Base-by-base conservation (phyloP, 257 asterid species). In the Penstemon newberryi region DNA sequence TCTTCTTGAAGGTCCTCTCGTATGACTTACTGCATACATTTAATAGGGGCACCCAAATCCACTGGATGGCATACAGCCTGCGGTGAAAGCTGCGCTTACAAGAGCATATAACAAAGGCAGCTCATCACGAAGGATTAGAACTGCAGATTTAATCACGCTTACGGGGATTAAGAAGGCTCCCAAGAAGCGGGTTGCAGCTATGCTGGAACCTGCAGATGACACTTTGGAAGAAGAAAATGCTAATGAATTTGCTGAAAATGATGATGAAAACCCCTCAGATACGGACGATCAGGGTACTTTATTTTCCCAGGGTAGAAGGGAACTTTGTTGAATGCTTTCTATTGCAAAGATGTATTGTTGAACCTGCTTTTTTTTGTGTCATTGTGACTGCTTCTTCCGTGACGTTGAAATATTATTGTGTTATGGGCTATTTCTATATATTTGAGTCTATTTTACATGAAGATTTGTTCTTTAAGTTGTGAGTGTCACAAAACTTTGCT, bases 61-160 rank as follows among this genome's bases (percentile, higher is more conserved):
- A 50, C 60, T 87, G 82, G 96, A 89, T 45, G 99, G 97, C 62
- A 70, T 94, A 76, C 96, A 68, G 79, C 87, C 99, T 62, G 89
- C 85, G 7, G 96, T 89, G 45, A 94, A 94, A 82, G 67, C 93
- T 85, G 97, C 97, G 15, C 78, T 94, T 63, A 94, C 99, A 46
- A 89, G 77, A 80, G 91, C 96, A 67, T 91, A 94, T 72, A 94
- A 94, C 69, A 94, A 87, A 84, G 96, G 96, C 75, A 87, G 95
- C 82, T 86, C 92, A 59, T 86, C 91, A 6, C 99, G 96, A 59
- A 85, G 82, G 69, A 73, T 94, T 63, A 79, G 87, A 55, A 71
- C 96, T 72, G 97, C 98, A 50, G 98, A 91, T 83, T 75, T 94
- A 70, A 80, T 94, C 63, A 86, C 83, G 1, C 89, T 94, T 78